A percentile compares a stretch with the other conserved stretches of the same genome.
These are phyloP conservation scores for Podosphaera xanthii DNA, from an alignment of 2,329 filamentous ascomycete genomes.

Conservation along the genomic window DNA sequence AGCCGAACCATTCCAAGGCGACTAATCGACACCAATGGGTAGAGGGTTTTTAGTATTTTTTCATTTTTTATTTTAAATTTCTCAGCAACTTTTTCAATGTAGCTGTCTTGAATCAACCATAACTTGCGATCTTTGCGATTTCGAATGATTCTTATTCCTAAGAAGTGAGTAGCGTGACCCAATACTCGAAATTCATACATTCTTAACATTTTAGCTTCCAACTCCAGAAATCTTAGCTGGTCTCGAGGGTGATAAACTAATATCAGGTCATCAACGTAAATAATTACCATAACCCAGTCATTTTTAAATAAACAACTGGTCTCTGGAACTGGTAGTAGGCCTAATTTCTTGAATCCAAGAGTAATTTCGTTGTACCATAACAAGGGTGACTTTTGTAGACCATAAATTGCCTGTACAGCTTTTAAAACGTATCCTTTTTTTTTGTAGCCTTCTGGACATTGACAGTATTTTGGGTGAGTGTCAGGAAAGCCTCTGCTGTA, in stretches of 20 bases:
- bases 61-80: background rate
- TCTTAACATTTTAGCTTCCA: background rate
- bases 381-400: background rate
- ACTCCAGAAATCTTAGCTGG: background rate
- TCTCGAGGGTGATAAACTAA: background rate
- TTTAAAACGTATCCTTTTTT: background rate
- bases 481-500: no score
- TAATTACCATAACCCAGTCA: background rate
- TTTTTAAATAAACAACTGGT: no score
- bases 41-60: background rate
- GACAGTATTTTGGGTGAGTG: background rate
- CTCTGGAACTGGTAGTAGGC: background rate
- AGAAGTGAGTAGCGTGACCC: background rate
- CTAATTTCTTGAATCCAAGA: background rate
- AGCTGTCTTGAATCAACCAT: background rate
- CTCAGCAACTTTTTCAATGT: background rate
- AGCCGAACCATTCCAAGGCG: no score
- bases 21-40: no score
- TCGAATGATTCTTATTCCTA: no score
- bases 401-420: background rate
- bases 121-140: no score
- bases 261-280: background rate
- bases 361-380: background rate
- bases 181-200: background rate
- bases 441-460: background rate